Evolutionary conservation across 2,329 filamentous ascomycete genomes (phyloP), one percentile per base, ranked within the genome.

Genomic region (Aureobasidium sp.): DNA sequence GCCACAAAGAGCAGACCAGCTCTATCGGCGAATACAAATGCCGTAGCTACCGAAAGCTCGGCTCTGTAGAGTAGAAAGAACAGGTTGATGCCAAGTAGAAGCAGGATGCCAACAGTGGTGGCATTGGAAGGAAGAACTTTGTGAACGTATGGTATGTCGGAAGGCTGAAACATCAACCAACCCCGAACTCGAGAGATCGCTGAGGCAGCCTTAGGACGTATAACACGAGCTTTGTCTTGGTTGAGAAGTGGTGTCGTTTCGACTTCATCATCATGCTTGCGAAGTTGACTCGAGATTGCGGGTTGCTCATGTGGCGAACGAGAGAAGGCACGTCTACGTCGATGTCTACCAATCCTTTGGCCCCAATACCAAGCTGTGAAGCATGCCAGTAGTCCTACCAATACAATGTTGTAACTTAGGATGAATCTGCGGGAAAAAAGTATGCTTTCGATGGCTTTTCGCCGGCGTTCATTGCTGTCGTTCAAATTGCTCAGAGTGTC

Each of bases 11-110:
- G 68, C 46, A 81, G 75, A 5, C 82, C 83, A 41, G 81, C 78
- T 34, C 84, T 77, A 68, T 87, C 84, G 63, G 82, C 81, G 52
- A 86, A 80, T 59, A 83, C 77, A 69, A 86, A 84, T 61, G 83
- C 74, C 67, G 79, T 79, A 51, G 75, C 71, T n/a, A 77, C 66
- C 13, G 75, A 73, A 20, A 83, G 69, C 0, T 80, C 77, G 36
- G 82, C 77, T 62, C 72, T 72, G 71, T 81, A 86, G 63, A 86
- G 69, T 36, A 82, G 78, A 69, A 83, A 85, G 70, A 86, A 86
- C 32, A 82, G 43, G 65, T 85, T 87, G 10, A 87, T 69, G 8
- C 69, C 76, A 5, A 85, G 50, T 70, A 84, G 83, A 9, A 73
- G 68, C 5, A 81, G 63, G 39, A 87, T 74, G 53, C 82, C 72